Evolutionary conservation across 805 yeast species (phyloP).

Genomic region (Monosporozyma unispora): DNA sequence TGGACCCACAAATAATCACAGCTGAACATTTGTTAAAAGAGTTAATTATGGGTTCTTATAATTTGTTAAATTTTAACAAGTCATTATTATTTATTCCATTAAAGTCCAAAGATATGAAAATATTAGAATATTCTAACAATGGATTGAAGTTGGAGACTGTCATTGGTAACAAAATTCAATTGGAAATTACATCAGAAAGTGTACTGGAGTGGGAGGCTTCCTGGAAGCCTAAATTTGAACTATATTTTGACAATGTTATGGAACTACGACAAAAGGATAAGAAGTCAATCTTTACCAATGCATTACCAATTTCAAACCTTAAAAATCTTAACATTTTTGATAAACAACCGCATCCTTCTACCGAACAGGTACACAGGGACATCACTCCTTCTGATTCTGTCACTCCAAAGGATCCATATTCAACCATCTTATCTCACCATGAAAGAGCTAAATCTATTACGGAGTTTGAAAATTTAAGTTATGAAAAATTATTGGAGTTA

Average conservation of each 20-base stretch:
- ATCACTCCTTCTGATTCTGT: background rate
- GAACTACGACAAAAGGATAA: background rate
- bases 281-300: background rate
- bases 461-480: conserved; percentile 19
- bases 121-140: conserved; percentile 5
- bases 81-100: conserved; percentile 22
- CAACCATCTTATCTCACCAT: background rate
- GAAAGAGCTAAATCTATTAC: conserved; percentile 1
- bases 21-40: conserved; percentile 9
- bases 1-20: conserved; percentile 4
- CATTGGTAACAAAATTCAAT: conserved; percentile 16
- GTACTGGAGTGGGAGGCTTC: conserved; percentile 20
- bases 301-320: background rate
- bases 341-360: background rate
- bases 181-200: conserved; percentile 18
- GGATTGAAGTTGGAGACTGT: conserved; percentile 14
- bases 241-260: conserved; percentile 8
- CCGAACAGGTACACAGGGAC: background rate
- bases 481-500: conserved; percentile 19
- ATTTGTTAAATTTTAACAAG: conserved; percentile 17
- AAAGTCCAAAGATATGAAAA: conserved; percentile 16
- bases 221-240: conserved; percentile 18
- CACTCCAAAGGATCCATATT: background rate
- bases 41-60: conserved; percentile 9
- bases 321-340: background rate